phyloP scores from a whole-genome alignment of 257 asterid species.

The Anisodus tanguticus region DNA sequence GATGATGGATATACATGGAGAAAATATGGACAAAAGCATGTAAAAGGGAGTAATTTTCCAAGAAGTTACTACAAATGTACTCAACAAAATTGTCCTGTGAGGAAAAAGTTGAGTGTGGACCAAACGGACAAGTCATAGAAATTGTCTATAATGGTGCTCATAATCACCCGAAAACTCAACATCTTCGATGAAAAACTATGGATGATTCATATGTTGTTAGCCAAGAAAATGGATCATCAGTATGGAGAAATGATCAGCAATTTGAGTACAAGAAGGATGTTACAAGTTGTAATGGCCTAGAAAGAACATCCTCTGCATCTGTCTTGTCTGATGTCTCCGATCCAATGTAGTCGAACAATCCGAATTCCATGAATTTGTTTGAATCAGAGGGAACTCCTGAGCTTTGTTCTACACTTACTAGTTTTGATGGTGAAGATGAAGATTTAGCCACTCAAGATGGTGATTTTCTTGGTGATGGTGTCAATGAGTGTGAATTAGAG shows the following conservation, averaged over 20 bases:
- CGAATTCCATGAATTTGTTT: conserved; percentile 33
- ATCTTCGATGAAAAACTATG: conserved; percentile 3
- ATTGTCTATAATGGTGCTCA: conserved; percentile 61
- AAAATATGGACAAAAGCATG: conserved; percentile 75
- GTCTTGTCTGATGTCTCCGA: conserved; percentile 39
- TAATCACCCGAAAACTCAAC: conserved; percentile 45
- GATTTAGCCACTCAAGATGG: conserved; percentile 53
- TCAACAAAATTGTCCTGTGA: conserved; percentile 45
- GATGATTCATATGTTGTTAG: conserved; percentile 28
- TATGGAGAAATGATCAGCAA: conserved; percentile 35
- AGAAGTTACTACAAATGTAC: conserved; percentile 64
- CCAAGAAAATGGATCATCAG: conserved; percentile 37
- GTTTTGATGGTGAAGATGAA: conserved; percentile 47
- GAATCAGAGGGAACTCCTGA: conserved; percentile 45
- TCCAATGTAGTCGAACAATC: conserved; percentile 35
- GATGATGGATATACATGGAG: conserved; percentile 76
- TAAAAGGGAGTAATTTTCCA: conserved; percentile 71
- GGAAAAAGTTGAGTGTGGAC: conserved; percentile 63
- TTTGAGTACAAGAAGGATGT: conserved; percentile 28
- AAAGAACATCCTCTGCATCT: conserved; percentile 40
- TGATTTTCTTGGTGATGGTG: conserved; percentile 52
- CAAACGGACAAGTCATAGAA: conserved; percentile 70
- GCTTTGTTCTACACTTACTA: conserved; percentile 38
- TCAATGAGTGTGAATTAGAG: conserved; percentile 54
- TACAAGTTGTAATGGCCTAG: conserved; percentile 26